These are phyloP conservation scores for Pseudevernia furfuracea DNA, from an alignment of 495 filamentous ascomycete genomes.

Conservation along the genomic window DNA sequence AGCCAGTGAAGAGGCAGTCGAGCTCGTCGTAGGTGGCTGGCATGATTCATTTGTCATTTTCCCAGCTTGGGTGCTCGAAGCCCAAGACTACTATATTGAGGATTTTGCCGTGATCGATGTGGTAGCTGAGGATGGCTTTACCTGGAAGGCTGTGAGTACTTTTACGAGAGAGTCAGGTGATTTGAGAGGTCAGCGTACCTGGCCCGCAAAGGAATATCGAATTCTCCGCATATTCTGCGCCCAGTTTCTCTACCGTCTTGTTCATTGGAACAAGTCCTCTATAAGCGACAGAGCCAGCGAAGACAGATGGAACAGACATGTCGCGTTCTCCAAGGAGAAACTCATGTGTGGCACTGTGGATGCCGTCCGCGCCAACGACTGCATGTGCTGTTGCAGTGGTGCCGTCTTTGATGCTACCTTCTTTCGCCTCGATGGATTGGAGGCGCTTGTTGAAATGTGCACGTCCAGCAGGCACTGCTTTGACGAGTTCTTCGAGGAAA, in stretches of 20 bases:
- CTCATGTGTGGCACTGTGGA: conserved; percentile 35
- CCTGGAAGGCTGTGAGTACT: neutral
- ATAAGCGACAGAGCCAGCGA: conserved; percentile 41
- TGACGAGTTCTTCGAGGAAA: conserved; percentile 43
- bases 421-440: conserved; percentile 30
- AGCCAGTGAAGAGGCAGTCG: neutral
- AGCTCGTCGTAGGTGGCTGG: neutral
- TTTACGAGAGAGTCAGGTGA: neutral
- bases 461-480: conserved; percentile 37
- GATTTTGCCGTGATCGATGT: conserved; percentile 37
- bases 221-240: conserved; percentile 33
- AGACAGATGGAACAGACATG: conserved; percentile 33
- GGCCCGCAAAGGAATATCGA: conserved; percentile 14
- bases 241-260: conserved; percentile 40
- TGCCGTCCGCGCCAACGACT: conserved; percentile 43
- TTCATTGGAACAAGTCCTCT: conserved; percentile 46
- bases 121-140: conserved; percentile 36
- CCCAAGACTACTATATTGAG: conserved; percentile 35
- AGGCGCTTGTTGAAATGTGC: conserved; percentile 42
- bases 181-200: neutral
- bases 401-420: conserved; percentile 31
- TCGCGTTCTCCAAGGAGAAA: conserved; percentile 33
- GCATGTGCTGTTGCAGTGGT: conserved; percentile 21
- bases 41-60: neutral
- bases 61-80: conserved; percentile 21